phyloP scores from a whole-genome alignment of 352 stramenopile species.

The Blastocystis sp. region DNA sequence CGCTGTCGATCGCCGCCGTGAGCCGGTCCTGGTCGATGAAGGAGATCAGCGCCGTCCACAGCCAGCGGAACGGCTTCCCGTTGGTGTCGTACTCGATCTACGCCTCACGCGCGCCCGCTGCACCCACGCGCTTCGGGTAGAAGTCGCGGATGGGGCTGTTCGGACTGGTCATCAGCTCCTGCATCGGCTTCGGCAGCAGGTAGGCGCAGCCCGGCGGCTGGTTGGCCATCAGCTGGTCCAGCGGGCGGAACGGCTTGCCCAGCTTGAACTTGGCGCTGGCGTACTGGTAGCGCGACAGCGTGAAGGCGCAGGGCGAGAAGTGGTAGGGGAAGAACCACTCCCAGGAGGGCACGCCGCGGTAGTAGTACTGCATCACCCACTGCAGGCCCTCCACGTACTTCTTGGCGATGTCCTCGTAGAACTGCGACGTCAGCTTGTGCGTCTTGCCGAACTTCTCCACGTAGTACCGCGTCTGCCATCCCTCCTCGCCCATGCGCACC shows the following conservation, averaged over 20 bases:
- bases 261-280: conserved; percentile 81
- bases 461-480: conserved; percentile 92
- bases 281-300: conserved; percentile 80
- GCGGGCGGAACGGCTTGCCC: conserved; percentile 86
- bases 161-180: conserved; percentile 88
- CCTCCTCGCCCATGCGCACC: conserved; percentile 87
- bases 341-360: conserved; percentile 91
- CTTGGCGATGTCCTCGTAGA: conserved; percentile 43
- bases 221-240: conserved; percentile 82
- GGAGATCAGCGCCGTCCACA: conserved; percentile 94
- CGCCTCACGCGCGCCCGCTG: conserved; percentile 12
- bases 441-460: conserved; percentile 75
- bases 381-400: conserved; percentile 93
- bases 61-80: conserved; percentile 95
- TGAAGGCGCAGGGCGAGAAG: conserved; percentile 95
- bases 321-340: conserved; percentile 98
- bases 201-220: conserved; percentile 89
- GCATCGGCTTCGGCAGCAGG: conserved; percentile 86
- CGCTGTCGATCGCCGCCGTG: conserved; percentile 16
- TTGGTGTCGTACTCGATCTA: conserved; percentile 94
- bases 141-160: conserved; percentile 93
- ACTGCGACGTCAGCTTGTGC: not conserved
- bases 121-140: conserved; percentile 76
- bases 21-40: conserved; percentile 96
- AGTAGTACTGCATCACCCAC: conserved; percentile 99